Evolutionary conservation across 805 yeast species (phyloP).

Genomic region (Ogataea nonfermentans): DNA sequence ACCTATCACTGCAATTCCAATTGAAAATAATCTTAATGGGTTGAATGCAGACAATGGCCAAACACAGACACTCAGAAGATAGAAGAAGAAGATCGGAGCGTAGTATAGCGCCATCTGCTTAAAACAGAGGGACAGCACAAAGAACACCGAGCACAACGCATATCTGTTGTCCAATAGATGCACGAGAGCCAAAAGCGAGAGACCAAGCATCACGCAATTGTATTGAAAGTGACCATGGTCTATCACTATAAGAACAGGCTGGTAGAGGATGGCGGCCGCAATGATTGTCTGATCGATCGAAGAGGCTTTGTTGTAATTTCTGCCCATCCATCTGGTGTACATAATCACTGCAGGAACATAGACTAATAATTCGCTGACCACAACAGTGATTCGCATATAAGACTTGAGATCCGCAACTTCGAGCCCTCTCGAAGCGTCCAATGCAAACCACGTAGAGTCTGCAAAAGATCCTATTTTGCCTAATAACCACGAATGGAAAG

Average conservation of each 20-base stretch:
- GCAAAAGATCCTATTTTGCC: slow-evolving; percentile 71
- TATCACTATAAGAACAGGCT: slow-evolving; percentile 77
- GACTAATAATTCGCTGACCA: slow-evolving; percentile 68
- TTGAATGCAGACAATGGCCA: slow-evolving; percentile 38
- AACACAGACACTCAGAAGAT: slow-evolving; percentile 58
- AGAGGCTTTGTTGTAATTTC: slow-evolving; percentile 43
- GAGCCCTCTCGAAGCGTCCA: slow-evolving; percentile 70
- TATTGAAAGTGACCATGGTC: slow-evolving; percentile 98
- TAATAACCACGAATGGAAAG: slow-evolving; percentile 80
- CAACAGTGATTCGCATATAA: slow-evolving; percentile 79
- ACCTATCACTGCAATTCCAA: slow-evolving; percentile 61
- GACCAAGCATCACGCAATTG: slow-evolving; percentile 91
- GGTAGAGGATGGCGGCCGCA: slow-evolving; percentile 75
- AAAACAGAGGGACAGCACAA: slow-evolving; percentile 74
- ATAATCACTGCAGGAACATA: slow-evolving; percentile 80
- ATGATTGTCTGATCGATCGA: slow-evolving; percentile 76
- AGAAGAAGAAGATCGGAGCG: slow-evolving; percentile 84
- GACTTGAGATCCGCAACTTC: slow-evolving; percentile 69
- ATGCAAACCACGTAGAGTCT: slow-evolving; percentile 71
- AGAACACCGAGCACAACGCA: slow-evolving; percentile 69
- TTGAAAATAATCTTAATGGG: slow-evolving; percentile 53
- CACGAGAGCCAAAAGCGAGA: slow-evolving; percentile 65
- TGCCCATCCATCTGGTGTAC: slow-evolving; percentile 70
- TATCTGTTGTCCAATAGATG: slow-evolving; percentile 63
- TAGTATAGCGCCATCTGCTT: slow-evolving; percentile 96